A percentile compares a stretch with the other conserved stretches of the same genome.
These are phyloP conservation scores for Durio zibethinus DNA, from an alignment of 345 rosid species.

Conservation along the genomic window DNA sequence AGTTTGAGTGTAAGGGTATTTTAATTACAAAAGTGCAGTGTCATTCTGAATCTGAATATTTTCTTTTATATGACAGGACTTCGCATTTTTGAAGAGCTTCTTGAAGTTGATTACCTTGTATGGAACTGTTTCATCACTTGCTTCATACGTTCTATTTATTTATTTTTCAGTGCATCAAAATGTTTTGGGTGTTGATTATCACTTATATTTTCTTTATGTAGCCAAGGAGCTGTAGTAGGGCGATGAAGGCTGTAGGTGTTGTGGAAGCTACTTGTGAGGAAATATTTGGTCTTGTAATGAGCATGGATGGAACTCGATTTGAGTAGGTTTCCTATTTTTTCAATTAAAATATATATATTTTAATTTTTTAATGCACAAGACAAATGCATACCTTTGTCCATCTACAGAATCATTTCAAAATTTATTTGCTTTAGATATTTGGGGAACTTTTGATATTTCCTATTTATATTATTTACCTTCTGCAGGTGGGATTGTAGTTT, in stretches of 20 bases:
- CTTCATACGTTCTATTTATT: constrained; percentile 8
- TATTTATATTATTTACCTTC: constrained; percentile 3
- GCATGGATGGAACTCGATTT: constrained; percentile 98
- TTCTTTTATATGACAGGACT: constrained; percentile 61
- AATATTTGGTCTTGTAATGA: constrained; percentile 95
- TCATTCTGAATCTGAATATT: constrained; percentile 4
- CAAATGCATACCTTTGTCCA: neutral
- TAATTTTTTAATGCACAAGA: neutral
- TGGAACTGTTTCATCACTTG: constrained; percentile 26
- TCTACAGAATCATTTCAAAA: neutral
- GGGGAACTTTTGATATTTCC: neutral
- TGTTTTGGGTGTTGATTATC: constrained; percentile 22
- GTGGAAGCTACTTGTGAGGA: constrained; percentile 98
- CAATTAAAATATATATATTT: neutral
- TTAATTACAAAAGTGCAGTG: constrained; percentile 6
- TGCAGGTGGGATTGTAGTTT: constrained; percentile 99
- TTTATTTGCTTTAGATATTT: neutral
- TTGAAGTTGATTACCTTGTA: constrained; percentile 99
- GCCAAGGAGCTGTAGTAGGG: constrained; percentile 99
- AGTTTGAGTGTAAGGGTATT: neutral
- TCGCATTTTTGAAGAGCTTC: constrained; percentile 98
- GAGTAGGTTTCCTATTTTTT: constrained; percentile 72
- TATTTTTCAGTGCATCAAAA: constrained; percentile 10
- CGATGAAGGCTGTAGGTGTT: constrained; percentile 99
- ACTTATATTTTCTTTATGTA: constrained; percentile 38